phyloP scores from a whole-genome alignment of 345 rosid species.

The Chamaenerion angustifolium region DNA sequence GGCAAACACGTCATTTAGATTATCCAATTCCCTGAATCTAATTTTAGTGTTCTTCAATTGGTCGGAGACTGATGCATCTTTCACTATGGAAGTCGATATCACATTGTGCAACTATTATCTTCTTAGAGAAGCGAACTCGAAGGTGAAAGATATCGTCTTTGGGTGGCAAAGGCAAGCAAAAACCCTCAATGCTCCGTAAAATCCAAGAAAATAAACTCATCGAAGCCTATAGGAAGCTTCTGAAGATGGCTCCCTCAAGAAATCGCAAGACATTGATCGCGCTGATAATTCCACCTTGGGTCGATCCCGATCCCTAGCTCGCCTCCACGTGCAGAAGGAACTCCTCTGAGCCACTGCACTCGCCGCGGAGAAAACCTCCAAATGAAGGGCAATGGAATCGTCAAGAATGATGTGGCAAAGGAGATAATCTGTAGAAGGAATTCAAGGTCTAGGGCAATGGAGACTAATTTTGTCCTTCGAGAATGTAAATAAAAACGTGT shows the following conservation, averaged over 20 bases:
- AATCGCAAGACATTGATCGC: constrained; percentile 54
- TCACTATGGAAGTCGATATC: constrained; percentile 75
- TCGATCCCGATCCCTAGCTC: constrained; percentile 71
- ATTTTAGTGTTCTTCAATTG: constrained; percentile 1
- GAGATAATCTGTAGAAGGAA: too few species aligned
- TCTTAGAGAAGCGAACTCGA: constrained; percentile 50
- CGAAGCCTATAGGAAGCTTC: constrained; percentile 90
- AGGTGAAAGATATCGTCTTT: constrained; percentile 46
- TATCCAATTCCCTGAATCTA: constrained; percentile 1
- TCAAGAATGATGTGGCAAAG: too few species aligned
- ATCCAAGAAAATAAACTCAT: constrained; percentile 60
- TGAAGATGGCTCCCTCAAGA: constrained; percentile 62
- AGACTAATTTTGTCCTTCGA: too few species aligned
- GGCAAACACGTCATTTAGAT: neutral
- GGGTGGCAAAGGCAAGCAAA: constrained; percentile 24
- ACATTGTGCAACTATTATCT: constrained; percentile 54
- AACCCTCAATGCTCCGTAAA: constrained; percentile 41
- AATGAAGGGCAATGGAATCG: too few species aligned
- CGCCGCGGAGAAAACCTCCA: constrained; percentile 44
- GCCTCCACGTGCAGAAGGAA: constrained; percentile 69
- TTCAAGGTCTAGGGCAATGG: too few species aligned
- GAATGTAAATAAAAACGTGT: too few species aligned
- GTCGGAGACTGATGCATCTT: constrained; percentile 50
- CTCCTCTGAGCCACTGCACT: constrained; percentile 65
- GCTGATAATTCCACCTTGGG: constrained; percentile 40